These are phyloP conservation scores for Crithidia acanthocephali DNA, from an alignment of 208 protist species.

Conservation along the genomic window DNA sequence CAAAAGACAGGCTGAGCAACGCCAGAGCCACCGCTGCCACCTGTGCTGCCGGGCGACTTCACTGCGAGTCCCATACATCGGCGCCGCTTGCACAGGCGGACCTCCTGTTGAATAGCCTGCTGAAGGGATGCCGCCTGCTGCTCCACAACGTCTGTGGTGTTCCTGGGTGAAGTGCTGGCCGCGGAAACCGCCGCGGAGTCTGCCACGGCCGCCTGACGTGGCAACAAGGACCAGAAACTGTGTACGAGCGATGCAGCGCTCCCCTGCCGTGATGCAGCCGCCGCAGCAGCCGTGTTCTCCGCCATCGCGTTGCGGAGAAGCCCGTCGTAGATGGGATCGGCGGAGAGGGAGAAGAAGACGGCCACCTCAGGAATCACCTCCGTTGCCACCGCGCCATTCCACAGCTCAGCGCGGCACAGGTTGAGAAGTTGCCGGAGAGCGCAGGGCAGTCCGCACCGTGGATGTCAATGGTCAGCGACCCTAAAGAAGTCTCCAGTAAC, in stretches of 20 bases:
- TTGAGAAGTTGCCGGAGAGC: slow-evolving; percentile 71
- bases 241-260: neutral
- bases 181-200: neutral
- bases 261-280: too few species aligned
- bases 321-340: slow-evolving; percentile 22
- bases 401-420: slow-evolving; percentile 68
- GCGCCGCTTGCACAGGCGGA: slow-evolving; percentile 29
- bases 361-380: slow-evolving; percentile 70
- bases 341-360: slow-evolving; percentile 62
- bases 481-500: slow-evolving; percentile 73
- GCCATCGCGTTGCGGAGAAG: slow-evolving; percentile 1
- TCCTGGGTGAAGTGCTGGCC: neutral
- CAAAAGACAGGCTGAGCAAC: slow-evolving; percentile 19
- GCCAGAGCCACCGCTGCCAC: neutral
- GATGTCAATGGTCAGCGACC: slow-evolving; percentile 66
- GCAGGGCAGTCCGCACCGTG: slow-evolving; percentile 67
- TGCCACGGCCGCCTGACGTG: neutral
- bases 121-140: slow-evolving; percentile 17
- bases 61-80: slow-evolving; percentile 15
- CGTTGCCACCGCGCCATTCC: slow-evolving; percentile 65
- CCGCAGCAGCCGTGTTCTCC: neutral
- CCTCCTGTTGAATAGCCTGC: slow-evolving; percentile 23
- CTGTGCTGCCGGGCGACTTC: neutral
- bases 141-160: slow-evolving; percentile 5
- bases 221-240: slow-evolving; percentile 23